Evolutionary conservation across 2,329 filamentous ascomycete genomes (phyloP).

Genomic region (Alternaria sp.): DNA sequence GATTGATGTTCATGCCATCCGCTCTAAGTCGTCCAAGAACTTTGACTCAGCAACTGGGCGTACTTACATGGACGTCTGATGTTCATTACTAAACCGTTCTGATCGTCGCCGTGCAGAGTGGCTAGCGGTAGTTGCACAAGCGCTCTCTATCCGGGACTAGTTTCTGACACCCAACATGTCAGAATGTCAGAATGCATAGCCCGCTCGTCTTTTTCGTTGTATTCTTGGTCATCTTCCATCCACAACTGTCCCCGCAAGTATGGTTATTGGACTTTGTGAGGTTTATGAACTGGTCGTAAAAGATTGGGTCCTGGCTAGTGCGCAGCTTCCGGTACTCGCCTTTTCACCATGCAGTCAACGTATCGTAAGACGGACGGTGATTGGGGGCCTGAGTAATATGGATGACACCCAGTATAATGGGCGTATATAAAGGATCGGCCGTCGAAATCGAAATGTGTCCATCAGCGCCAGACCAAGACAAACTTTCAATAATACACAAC

Average conservation of each 20-base stretch:
- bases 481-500: background rate
- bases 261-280: background rate
- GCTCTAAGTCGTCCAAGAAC: background rate
- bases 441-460: background rate
- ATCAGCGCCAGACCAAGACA: background rate
- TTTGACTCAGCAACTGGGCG: background rate
- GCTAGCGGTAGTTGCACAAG: background rate
- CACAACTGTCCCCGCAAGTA: background rate
- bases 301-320: background rate
- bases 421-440: background rate
- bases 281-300: background rate
- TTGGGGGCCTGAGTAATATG: background rate
- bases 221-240: background rate
- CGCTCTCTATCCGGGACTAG: background rate
- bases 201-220: background rate
- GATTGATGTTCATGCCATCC: background rate
- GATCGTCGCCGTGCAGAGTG: background rate
- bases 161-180: background rate
- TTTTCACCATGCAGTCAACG: background rate
- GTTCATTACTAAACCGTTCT: background rate
- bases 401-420: background rate
- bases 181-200: slow-evolving; percentile 1
- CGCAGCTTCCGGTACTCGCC: background rate
- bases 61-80: background rate
- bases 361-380: background rate